Evolutionary conservation across 208 protist species (phyloP).

Genomic region (Lotmaria passim): DNA sequence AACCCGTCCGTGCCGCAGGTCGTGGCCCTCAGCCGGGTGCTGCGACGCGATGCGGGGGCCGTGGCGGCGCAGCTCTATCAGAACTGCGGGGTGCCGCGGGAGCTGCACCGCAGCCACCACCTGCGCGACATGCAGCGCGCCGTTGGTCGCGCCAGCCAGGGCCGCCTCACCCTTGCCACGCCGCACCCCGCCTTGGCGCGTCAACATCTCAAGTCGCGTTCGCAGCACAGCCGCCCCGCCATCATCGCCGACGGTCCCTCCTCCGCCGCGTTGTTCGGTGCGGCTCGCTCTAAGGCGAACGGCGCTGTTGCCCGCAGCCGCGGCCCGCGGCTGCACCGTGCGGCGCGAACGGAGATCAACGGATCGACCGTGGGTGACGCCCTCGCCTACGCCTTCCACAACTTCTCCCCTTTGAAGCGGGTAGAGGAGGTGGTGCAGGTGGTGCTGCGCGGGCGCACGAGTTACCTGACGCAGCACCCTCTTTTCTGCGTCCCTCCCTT

Average conservation of each 20-base stretch:
- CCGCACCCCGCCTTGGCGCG: neutral
- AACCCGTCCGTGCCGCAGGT: slow-evolving; percentile 48
- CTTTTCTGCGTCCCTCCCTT: slow-evolving; percentile 21
- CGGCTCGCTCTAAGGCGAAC: too few relatives aligned
- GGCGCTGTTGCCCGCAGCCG: neutral
- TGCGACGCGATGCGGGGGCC: slow-evolving; percentile 40
- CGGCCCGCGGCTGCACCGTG: slow-evolving; percentile 3
- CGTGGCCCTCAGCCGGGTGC: slow-evolving; percentile 43
- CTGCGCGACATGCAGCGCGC: slow-evolving; percentile 6
- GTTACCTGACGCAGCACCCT: slow-evolving; percentile 21
- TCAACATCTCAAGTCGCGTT: neutral
- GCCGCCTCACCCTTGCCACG: neutral
- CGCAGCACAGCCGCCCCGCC: neutral
- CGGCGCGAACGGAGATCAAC: slow-evolving; percentile 15
- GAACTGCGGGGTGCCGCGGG: slow-evolving; percentile 19
- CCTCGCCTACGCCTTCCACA: slow-evolving; percentile 21
- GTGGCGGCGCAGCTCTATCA: slow-evolving; percentile 64
- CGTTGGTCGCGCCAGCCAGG: neutral
- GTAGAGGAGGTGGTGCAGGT: slow-evolving; percentile 27
- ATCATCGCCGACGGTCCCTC: neutral
- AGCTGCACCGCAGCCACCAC: slow-evolving; percentile 1
- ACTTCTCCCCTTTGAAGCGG: slow-evolving; percentile 21
- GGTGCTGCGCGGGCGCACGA: slow-evolving; percentile 26
- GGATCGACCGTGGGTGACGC: slow-evolving; percentile 25
- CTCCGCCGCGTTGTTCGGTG: too few relatives aligned